These are phyloP conservation scores for Takakia lepidozioides DNA, from an alignment of 225 moss, liverwort and hornwort species.

Conservation along the genomic window DNA sequence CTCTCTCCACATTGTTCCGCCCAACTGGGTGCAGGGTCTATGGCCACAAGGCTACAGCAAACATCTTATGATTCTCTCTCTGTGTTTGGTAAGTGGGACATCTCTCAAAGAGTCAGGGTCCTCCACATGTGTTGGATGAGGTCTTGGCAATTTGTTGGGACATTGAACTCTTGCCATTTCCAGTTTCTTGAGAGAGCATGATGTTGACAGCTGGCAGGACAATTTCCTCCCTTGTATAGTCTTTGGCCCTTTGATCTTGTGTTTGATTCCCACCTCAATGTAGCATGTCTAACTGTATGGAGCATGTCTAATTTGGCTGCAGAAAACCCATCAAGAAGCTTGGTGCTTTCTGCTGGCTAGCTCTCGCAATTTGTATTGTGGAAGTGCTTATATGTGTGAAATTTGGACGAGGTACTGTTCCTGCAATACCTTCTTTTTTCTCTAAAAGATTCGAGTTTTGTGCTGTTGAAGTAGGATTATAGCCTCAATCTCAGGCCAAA, in stretches of 20 bases:
- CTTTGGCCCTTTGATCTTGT: neutral
- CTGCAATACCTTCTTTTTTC: neutral
- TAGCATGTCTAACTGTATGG: no score
- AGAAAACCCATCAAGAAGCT: constrained; percentile 78
- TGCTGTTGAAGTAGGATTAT: no score
- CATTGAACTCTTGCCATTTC: neutral
- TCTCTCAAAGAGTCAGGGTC: neutral
- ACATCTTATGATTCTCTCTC: neutral
- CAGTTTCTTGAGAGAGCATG: constrained; percentile 12
- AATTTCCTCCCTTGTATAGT: neutral
- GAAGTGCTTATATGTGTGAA: constrained; percentile 87
- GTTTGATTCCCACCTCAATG: neutral
- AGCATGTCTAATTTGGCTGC: constrained; percentile 14
- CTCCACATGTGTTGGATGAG: neutral
- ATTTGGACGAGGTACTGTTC: constrained; percentile 65
- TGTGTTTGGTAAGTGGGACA: no score
- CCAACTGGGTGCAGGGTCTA: no score
- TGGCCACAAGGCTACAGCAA: no score
- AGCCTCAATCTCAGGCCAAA: neutral
- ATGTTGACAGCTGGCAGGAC: constrained; percentile 12
- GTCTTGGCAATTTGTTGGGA: neutral
- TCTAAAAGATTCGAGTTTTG: neutral
- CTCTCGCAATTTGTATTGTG: constrained; percentile 55
- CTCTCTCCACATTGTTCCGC: no score
- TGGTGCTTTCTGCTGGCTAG: constrained; percentile 77